phyloP scores from a whole-genome alignment of 768 basidiomycete species.

The Glaciozyma antarctica region DNA sequence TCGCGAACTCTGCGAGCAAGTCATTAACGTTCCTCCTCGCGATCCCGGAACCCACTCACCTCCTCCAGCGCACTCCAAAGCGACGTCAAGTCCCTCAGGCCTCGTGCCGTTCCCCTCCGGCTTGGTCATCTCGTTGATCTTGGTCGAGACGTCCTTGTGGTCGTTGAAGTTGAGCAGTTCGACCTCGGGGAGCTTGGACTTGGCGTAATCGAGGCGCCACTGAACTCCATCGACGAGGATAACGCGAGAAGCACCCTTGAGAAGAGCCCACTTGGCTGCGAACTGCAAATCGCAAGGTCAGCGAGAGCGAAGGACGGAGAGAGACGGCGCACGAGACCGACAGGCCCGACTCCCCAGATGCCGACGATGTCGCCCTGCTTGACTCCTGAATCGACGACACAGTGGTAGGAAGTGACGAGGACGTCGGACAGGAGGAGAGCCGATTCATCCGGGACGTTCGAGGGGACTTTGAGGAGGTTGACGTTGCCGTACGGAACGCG shows the following conservation, averaged over 20 bases:
- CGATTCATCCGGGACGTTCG: conserved; percentile 56
- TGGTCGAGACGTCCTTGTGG: conserved; percentile 47
- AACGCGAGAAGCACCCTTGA: conserved; percentile 56
- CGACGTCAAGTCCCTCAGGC: conserved; percentile 50
- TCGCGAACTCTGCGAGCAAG: conserved; percentile 23
- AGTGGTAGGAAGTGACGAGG: conserved; percentile 56
- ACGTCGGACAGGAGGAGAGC: conserved; percentile 40
- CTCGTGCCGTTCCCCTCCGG: conserved; percentile 3
- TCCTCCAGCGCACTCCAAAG: conserved; percentile 47
- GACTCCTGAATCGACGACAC: conserved; percentile 64
- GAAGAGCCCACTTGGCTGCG: conserved; percentile 51
- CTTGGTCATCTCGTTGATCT: conserved; percentile 48
- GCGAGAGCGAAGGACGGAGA: not conserved
- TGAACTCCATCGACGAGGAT: conserved; percentile 61
- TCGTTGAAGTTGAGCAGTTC: conserved; percentile 55
- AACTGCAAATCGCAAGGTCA: conserved; percentile 38
- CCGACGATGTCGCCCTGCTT: conserved; percentile 52
- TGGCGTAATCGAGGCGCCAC: conserved; percentile 50
- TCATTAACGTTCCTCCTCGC: too few relatives aligned
- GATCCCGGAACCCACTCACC: too few relatives aligned
- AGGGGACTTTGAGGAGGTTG: conserved; percentile 62
- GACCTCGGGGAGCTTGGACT: conserved; percentile 45
- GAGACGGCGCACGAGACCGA: conserved; percentile 9
- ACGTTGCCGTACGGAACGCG: conserved; percentile 62
- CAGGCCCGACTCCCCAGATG: conserved; percentile 28